phyloP scores from a whole-genome alignment of 164 flowering plant species.

The Chimonanthus praecox region DNA sequence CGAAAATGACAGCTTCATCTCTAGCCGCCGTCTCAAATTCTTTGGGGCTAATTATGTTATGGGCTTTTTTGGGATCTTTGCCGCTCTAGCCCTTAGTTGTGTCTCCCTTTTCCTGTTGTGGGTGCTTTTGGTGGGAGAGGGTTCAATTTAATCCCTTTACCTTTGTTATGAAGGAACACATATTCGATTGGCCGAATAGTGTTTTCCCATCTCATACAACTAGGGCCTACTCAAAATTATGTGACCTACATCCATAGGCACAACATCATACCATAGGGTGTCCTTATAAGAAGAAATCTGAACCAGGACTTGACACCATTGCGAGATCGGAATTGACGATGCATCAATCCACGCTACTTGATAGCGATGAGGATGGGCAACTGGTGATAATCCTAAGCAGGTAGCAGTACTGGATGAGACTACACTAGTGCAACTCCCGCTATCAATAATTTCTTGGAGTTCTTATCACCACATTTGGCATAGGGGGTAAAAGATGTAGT shows the following conservation, averaged over 20 bases:
- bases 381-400: background rate
- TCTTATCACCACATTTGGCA: constrained; percentile 6
- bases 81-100: background rate
- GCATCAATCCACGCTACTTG: background rate
- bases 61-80: background rate
- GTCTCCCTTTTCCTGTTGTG: background rate
- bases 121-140: background rate
- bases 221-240: background rate
- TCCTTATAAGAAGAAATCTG: constrained; percentile 1
- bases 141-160: background rate
- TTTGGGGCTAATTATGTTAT: background rate
- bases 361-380: background rate
- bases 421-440: background rate
- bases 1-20: background rate
- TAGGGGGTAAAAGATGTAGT: background rate
- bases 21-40: background rate
- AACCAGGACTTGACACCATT: background rate
- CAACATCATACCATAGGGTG: background rate
- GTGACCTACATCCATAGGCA: constrained; percentile 7
- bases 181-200: background rate
- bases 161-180: background rate
- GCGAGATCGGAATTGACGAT: background rate
- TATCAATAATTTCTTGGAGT: background rate
- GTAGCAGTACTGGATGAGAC: background rate
- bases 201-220: constrained; percentile 1